Percentiles rank a stretch among this genome's conserved stretches.
phyloP scores from a whole-genome alignment of 495 filamentous ascomycete genomes.

The Cladorrhinum samala region DNA sequence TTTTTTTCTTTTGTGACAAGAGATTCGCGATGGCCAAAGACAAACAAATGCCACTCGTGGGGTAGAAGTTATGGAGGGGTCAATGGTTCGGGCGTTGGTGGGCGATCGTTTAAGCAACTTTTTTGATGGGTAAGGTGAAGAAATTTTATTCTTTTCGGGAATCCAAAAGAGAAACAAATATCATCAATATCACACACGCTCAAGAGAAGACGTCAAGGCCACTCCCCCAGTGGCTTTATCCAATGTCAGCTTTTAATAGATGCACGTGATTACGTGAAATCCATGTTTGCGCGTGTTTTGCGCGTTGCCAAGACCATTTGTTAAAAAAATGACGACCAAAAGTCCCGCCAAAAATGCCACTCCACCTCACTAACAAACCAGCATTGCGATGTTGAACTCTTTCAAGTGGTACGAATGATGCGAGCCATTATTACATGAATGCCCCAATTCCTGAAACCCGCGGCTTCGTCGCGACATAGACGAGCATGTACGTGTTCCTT shows the following conservation, averaged over 20 bases:
- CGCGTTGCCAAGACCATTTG: constrained; percentile 1
- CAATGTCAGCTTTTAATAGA: too few species aligned
- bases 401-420: neutral
- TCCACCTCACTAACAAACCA: too few species aligned
- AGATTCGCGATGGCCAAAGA: too few species aligned
- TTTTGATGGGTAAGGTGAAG: too few species aligned
- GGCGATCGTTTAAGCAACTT: too few species aligned
- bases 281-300: neutral
- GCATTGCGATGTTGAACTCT: too few species aligned
- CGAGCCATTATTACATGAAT: constrained; percentile 25
- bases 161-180: neutral
- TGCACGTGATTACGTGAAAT: constrained; percentile 23
- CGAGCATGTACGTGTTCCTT: constrained; percentile 52
- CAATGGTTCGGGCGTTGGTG: too few species aligned
- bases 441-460: constrained; percentile 39
- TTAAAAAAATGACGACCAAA: neutral
- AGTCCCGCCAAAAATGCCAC: neutral
- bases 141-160: too few species aligned
- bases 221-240: too few species aligned
- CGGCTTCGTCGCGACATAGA: constrained; percentile 50
- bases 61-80: too few species aligned
- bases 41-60: too few species aligned
- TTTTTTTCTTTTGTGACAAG: neutral
- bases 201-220: neutral
- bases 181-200: neutral